A percentile compares a stretch with the other conserved stretches of the same genome.
Evolutionary conservation across 2,329 filamentous ascomycete species (phyloP).

Genomic region (Colletotrichum scovillei): DNA sequence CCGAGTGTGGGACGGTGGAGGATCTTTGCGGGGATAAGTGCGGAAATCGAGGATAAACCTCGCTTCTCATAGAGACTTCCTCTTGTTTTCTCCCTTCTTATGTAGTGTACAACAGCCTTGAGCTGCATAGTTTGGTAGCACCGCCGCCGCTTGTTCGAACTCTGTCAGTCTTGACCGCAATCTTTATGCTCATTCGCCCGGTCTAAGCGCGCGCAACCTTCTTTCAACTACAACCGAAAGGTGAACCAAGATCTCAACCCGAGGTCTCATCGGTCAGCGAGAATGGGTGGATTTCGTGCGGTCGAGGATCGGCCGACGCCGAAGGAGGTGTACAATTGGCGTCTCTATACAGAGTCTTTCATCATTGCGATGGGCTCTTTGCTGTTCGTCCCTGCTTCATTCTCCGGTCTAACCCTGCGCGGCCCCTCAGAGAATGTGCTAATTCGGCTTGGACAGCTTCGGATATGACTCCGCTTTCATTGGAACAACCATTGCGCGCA

Average conservation of each 20-base stretch:
- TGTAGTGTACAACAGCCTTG: background rate
- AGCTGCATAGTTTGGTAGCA: background rate
- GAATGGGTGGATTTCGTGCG: conserved; percentile 55
- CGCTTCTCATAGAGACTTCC: background rate
- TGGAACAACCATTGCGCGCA: conserved; percentile 63
- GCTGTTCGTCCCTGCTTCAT: conserved; percentile 44
- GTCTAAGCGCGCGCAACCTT: background rate
- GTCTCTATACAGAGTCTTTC: conserved; percentile 58
- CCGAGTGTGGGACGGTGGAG: conserved; percentile 13
- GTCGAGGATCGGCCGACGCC: conserved; percentile 67
- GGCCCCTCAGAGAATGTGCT: background rate
- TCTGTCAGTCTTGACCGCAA: background rate
- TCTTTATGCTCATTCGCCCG: background rate
- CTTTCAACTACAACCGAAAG: background rate
- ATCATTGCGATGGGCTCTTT: conserved; percentile 60
- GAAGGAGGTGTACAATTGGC: conserved; percentile 65
- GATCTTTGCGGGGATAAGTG: conserved; percentile 23
- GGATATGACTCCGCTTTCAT: conserved; percentile 67
- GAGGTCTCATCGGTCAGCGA: background rate
- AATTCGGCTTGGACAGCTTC: conserved; percentile 47
- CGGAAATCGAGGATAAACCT: conserved; percentile 27
- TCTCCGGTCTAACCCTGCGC: too few relatives aligned
- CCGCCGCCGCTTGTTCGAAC: background rate
- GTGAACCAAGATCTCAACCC: too few relatives aligned
- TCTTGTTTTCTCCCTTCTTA: background rate